These are phyloP conservation scores for Amorphotheca resinae DNA, from an alignment of 495 filamentous ascomycete species.

Conservation along the genomic window DNA sequence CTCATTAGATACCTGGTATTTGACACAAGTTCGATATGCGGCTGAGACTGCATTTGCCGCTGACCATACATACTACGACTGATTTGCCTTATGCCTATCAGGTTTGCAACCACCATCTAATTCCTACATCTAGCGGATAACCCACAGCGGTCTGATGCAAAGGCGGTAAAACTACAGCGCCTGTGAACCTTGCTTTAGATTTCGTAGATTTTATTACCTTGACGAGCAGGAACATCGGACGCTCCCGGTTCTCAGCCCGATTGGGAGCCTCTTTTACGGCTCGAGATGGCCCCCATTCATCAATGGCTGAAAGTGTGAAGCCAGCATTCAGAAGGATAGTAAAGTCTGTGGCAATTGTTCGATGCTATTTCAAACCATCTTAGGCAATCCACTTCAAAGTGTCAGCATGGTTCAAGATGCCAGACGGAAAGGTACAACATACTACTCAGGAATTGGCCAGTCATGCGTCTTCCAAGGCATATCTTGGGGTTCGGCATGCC, in stretches of 20 bases:
- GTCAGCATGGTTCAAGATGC: neutral
- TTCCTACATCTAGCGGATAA: too few relatives aligned
- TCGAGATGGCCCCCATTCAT: constrained; percentile 23
- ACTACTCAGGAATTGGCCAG: neutral
- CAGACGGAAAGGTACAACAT: neutral
- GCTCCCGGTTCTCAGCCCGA: constrained; percentile 13
- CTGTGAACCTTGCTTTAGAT: too few relatives aligned
- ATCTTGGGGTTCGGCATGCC: neutral
- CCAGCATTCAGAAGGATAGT: constrained; percentile 22
- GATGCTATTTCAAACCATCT: constrained; percentile 27
- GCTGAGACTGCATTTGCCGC: too few relatives aligned
- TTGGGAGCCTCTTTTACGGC: constrained; percentile 16
- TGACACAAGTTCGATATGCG: too few relatives aligned
- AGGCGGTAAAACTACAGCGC: too few relatives aligned
- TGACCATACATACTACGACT: too few relatives aligned
- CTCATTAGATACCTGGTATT: too few relatives aligned
- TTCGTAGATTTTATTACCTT: constrained; percentile 13
- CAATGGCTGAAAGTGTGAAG: constrained; percentile 24
- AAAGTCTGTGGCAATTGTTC: constrained; percentile 25
- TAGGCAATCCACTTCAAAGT: constrained; percentile 21
- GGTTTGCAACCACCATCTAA: too few relatives aligned
- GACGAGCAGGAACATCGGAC: constrained; percentile 20
- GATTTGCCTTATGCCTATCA: too few relatives aligned
- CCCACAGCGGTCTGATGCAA: too few relatives aligned
- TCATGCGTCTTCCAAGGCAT: neutral